Evolutionary conservation across 768 basidiomycete species (phyloP).

Genomic region (Suillus discolor): DNA sequence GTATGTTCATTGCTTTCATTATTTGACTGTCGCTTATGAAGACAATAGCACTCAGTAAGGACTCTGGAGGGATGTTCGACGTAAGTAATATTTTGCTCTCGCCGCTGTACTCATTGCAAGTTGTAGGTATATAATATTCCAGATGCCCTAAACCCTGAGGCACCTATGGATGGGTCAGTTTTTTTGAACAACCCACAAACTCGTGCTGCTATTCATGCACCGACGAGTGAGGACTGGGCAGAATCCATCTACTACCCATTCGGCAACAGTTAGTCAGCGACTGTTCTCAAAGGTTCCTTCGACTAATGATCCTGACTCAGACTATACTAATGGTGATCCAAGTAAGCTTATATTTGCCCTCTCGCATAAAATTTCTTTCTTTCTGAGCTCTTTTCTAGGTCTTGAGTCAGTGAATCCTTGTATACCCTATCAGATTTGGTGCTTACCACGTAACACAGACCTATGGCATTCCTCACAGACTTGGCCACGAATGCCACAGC

Average conservation of each 20-base stretch:
- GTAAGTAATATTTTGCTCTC: conserved; percentile 22
- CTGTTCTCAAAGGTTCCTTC: neutral
- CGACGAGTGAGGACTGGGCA: conserved; percentile 54
- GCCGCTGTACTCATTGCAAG: conserved; percentile 2
- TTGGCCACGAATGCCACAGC: conserved; percentile 66
- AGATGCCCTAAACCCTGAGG: conserved; percentile 56
- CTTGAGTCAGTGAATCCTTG: conserved; percentile 30
- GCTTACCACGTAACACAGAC: conserved; percentile 37
- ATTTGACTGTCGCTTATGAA: conserved; percentile 13
- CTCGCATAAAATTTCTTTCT: neutral
- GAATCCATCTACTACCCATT: conserved; percentile 38
- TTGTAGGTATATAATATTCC: conserved; percentile 53
- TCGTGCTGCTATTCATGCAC: conserved; percentile 68
- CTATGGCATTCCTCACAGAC: conserved; percentile 64
- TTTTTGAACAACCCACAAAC: conserved; percentile 67
- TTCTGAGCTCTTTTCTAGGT: conserved; percentile 24
- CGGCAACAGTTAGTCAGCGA: conserved; percentile 27
- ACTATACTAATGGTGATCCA: conserved; percentile 26
- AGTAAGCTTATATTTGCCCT: conserved; percentile 28
- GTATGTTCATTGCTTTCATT: conserved; percentile 30
- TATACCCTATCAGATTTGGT: neutral
- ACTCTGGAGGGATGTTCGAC: conserved; percentile 40
- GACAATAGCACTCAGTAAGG: conserved; percentile 20
- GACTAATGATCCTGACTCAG: conserved; percentile 17
- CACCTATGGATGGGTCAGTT: conserved; percentile 48